Evolutionary conservation across 768 basidiomycete genomes (phyloP), one percentile per base, ranked within the genome.

Genomic region (Hygrocybe punicea): DNA sequence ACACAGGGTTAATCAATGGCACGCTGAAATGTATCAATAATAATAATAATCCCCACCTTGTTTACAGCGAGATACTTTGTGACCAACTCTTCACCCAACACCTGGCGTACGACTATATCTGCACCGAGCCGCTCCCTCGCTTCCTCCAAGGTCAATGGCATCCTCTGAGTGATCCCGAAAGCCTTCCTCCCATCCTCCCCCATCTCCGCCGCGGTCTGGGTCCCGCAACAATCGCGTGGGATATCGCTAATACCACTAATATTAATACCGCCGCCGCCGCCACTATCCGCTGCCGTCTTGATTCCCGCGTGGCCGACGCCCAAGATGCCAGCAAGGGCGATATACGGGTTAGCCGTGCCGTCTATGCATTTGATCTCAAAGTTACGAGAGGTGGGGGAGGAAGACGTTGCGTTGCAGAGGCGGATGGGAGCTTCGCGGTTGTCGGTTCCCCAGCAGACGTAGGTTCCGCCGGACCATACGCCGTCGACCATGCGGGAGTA

Each of bases 401-500:
- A 78, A 1, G 80, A 75, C 11, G 72, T 62, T 1, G 73, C 71
- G 48, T 83, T 84, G 58, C 77, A 76, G 17, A 89, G 71, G 4
- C 88, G 84, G 1, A 90, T 65, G 1, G 85, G 81, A 0, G 77
- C 74, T 65, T 90, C 87, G 51, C 84, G 81, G 69, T 87, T 87
- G 45, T 89, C 84, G 11, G 77, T 77, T 0, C 88, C 88, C 84
- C 84, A 90, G 58, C 70, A 75, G 47, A 83, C 78, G 64, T 82
- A 87, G 1, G 87, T 89, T 8, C 88, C 88, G 21, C 88, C 86
- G 0, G 83, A 77, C 85, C 85, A 87, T 14, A 81, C 77, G 4
- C 85, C 85, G 60, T 91, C 88, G 2, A 55, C 46, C 71, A 90
- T 76, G 7, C 88, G 81, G 17, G 75, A 71, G 69, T 87, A 91